A percentile compares a stretch with the other conserved stretches of the same genome.
Evolutionary conservation across 148 eudicot species (phyloP).

Genomic region (Vaccinium vitisidaea): DNA sequence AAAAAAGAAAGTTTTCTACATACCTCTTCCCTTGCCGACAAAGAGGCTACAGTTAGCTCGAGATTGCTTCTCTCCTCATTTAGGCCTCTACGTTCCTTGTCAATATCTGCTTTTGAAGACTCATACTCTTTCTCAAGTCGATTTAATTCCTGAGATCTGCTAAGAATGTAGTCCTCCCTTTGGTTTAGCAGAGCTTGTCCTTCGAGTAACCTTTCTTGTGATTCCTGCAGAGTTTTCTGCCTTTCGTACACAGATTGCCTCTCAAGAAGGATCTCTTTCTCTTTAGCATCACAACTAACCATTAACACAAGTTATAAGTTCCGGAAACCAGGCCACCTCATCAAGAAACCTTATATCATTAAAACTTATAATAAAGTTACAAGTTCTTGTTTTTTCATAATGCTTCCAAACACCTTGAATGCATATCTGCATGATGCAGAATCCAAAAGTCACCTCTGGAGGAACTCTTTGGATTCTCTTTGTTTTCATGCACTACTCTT

Average conservation of each 20-base stretch:
- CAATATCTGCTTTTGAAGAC: constrained; percentile 49
- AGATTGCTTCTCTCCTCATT: constrained; percentile 46
- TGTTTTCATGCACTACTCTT: not conserved
- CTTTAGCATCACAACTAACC: constrained; percentile 78
- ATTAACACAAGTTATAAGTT: constrained; percentile 10
- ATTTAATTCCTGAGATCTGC: constrained; percentile 54
- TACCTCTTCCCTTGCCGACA: constrained; percentile 89
- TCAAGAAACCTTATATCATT: too few species aligned
- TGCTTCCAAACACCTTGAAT: too few species aligned
- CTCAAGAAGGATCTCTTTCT: constrained; percentile 71
- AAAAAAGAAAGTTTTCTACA: not conserved
- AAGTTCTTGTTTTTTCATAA: too few species aligned
- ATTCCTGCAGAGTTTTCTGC: constrained; percentile 56
- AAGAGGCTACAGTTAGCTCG: constrained; percentile 42
- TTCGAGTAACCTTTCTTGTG: constrained; percentile 67
- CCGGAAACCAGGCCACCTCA: not conserved
- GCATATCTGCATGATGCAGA: not conserved
- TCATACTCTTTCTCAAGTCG: constrained; percentile 67
- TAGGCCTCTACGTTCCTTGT: constrained; percentile 45
- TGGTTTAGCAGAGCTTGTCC: constrained; percentile 77
- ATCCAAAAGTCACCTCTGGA: not conserved
- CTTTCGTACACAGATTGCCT: constrained; percentile 73
- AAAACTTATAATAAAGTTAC: too few species aligned
- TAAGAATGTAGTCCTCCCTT: constrained; percentile 69
- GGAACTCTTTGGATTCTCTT: not conserved